Base-by-base conservation (phyloP, 257 asterid genomes). In the Solanum ossicruentum region DNA sequence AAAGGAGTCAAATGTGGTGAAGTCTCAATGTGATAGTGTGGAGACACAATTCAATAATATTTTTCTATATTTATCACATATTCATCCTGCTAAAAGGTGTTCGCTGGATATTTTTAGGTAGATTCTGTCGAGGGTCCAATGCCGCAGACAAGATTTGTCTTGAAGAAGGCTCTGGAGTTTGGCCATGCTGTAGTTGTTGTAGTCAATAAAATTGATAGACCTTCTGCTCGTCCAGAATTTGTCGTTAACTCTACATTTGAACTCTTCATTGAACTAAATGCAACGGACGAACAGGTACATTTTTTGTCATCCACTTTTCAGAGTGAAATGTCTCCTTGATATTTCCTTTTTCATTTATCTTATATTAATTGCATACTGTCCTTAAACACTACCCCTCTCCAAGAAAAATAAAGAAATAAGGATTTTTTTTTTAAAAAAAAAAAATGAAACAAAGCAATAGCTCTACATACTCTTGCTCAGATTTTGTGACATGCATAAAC, bases 91-190 rank as follows among this genome's bases (percentile, higher is more conserved):
- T 92, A 84, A 87, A 49, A 45, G 71, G 57, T 73, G n/a, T 72
- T 73, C 77, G 21, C 83, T 73, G 55, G 65, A 82, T 13, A 69
- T 84, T 88, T 91, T 90, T 88, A 97, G 99, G 98, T 97, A 20
- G 99, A 97, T 89, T 97, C 98, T 84, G 99, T 95, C 60, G 99
- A 97, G 91, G 99, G 99, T 87, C 99, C 99, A 82, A 97, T 97
- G 99, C 99, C 99, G 4, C 99, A 97, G 84, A 97, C 99, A 63
- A 92, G 98, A 93, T 97, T 97, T 85, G 99, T 97, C 84, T 85
- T 97, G 90, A 97, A 97, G 97, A 97, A 97, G 90, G 99, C 99
- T 85, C 97, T 97, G 89, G 99, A 94, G 87, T 97, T 97, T 88
- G 99, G 99, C 82, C 99, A 85, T 86, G 97, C 98, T 55, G 99